Evolutionary conservation across 352 stramenopile species (phyloP), one percentile per base, ranked within the genome.

Genomic region (Phytophthora quininea): DNA sequence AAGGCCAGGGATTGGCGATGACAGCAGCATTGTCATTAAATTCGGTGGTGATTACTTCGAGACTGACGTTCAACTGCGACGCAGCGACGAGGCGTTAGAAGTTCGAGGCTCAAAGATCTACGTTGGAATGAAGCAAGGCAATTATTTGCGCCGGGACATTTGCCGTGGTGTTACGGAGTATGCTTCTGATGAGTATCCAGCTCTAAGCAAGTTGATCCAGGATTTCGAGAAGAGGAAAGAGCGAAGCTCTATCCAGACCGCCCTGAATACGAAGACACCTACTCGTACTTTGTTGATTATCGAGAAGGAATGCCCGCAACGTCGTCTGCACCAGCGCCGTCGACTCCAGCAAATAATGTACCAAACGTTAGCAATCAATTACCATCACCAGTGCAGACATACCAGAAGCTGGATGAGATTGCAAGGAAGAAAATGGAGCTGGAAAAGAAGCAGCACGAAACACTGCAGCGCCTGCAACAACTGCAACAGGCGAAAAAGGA

Each of bases 101-200:
- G 68, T 82, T 48, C 77, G 69, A 37, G 63, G 76, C 27, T 94
- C 84, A 4, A 75, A 87, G 14, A 77, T 91, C 6, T 96, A 82
- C 61, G 80, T 96, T 31, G 77, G 75, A n/a, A 75, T 82, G 51
- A 96, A 96, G 67, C 79, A 93, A 88, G 83, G 87, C 11, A 80
- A 88, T 35, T 93, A 77, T 55, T 60, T 87, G 49, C 74, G 89
- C 7, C 69, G 74, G 49, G 89, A 96, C 67, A 67, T 96, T 33
- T 93, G 85, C 30, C 87, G 89, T 14, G 89, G 89, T 2, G 86
- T 93, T 58, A 96, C 87, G 0, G 89, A 96, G 63, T 95, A 95
- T 64, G 62, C 67, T 27, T 65, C 70, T 46, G 65, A 90, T 31
- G 81, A 88, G 27, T 96, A 96, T 59, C 89, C 89, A 31, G 67